Evolutionary conservation across 179 eudicot genomes (phyloP).

Genomic region (Drosera spatulata): DNA sequence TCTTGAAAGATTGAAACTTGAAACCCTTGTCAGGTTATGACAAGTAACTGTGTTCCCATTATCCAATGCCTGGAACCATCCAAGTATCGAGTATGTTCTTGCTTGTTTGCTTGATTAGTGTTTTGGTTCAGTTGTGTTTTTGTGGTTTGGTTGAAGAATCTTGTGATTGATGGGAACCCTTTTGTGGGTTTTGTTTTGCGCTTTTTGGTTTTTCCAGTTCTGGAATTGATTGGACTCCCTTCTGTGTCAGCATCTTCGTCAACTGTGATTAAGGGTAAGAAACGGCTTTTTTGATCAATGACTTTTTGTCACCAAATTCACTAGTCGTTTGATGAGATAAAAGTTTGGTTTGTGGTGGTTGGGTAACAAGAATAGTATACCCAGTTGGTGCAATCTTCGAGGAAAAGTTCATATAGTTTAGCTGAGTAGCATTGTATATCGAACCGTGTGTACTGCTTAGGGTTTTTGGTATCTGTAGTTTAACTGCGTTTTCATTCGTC

Average conservation of each 20-base stretch:
- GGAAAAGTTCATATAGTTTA: no score
- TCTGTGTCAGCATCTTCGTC: slow-evolving; percentile 39
- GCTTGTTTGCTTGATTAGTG: neutral
- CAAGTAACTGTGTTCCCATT: neutral
- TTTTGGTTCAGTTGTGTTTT: no score
- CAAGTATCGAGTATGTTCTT: slow-evolving; percentile 65
- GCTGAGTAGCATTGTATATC: no score
- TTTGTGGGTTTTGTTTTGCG: neutral
- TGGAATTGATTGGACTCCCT: slow-evolving; percentile 54
- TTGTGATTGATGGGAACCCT: neutral
- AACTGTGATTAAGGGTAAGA: slow-evolving; percentile 45
- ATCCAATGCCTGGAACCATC: slow-evolving; percentile 85
- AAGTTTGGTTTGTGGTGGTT: no score
- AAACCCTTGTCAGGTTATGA: no score
- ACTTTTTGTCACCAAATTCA: neutral
- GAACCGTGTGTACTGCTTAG: no score
- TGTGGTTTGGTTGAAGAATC: neutral
- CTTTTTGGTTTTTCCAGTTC: slow-evolving; percentile 30
- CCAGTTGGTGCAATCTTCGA: no score
- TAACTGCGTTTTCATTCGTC: no score
- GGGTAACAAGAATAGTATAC: no score
- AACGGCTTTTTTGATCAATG: neutral
- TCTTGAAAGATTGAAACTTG: no score
- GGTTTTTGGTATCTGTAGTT: no score
- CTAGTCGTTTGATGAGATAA: no score